phyloP scores from a whole-genome alignment of 2,329 filamentous ascomycete species.

The Ambrosiella xylebori region DNA sequence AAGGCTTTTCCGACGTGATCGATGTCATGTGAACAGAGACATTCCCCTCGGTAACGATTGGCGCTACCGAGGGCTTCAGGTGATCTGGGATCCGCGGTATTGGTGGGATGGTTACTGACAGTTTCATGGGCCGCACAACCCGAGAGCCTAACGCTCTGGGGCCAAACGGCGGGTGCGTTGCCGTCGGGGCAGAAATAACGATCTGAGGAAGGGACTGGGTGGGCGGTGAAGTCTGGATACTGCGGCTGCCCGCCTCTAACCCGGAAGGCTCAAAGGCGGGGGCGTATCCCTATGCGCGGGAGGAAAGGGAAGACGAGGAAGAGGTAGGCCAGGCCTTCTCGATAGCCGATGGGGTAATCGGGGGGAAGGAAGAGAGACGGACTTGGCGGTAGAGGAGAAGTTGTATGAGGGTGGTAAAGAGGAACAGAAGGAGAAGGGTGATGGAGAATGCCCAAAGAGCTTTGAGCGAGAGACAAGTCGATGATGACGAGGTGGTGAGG shows the following conservation, averaged over 20 bases:
- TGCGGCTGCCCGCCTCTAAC: background rate
- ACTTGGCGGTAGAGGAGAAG: constrained; percentile 43
- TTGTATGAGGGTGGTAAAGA: constrained; percentile 41
- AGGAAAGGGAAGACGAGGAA: background rate
- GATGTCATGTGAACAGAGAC: background rate
- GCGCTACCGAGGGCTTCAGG: background rate
- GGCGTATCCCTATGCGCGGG: background rate
- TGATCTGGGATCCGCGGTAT: constrained; percentile 8
- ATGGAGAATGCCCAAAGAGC: constrained; percentile 75
- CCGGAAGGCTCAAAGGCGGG: background rate
- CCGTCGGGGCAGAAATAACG: constrained; percentile 45
- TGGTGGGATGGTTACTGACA: constrained; percentile 8
- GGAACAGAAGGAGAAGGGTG: constrained; percentile 55
- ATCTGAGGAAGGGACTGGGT: constrained; percentile 47
- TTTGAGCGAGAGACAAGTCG: constrained; percentile 71
- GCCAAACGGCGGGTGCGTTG: constrained; percentile 18
- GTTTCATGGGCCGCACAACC: background rate
- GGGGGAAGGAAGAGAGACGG: background rate
- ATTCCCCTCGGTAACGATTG: background rate
- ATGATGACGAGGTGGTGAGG: constrained; percentile 26
- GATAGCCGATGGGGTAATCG: constrained; percentile 1
- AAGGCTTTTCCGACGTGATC: constrained; percentile 4
- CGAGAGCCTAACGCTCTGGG: constrained; percentile 7
- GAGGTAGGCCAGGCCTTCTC: constrained; percentile 1
- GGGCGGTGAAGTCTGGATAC: constrained; percentile 50